Evolutionary conservation across 2,329 filamentous ascomycete species (phyloP), one percentile per base, ranked within the genome.

Genomic region (Clonostachys chloroleuca): DNA sequence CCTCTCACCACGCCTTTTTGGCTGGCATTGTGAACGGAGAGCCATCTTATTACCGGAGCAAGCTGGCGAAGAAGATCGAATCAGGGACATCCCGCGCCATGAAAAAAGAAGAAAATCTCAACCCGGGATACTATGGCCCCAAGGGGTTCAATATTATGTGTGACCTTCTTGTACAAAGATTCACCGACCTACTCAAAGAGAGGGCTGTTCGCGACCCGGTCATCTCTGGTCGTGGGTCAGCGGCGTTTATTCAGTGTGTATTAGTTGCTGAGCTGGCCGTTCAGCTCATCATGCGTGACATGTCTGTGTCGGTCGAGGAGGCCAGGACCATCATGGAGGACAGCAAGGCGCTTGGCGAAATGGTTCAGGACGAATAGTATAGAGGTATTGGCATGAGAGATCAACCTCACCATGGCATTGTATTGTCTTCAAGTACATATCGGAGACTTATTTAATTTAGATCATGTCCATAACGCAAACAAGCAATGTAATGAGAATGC

Each of bases 111-210:
- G 68, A 80, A 30, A 76, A 72, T 47, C 73, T 86, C 33, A 83
- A 79, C 4, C 87, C 87, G 10, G 91, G 91, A 0, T 96, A 95
- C 65, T 96, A 95, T 65, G 91, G 91, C 2, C 78, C 84, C 4
- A 79, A 84, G 17, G 91, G 91, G 2, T 74, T 87, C 45, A 80
- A 80, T 43, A 67, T 78, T 45, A 89, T 96, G 77, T 87, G 82
- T 41, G 84, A 89, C 56, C 78, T 77, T 47, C 77, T 91, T 36
- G 81, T 87, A 49, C 59, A 67, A 5, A 72, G 73, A 42, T 84
- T 89, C 60, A 80, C 78, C 13, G 61, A 72, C 9, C 64, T 79
- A 51, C 65, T 92, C 33, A 81, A 85, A 49, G 72, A 78, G 53
- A 74, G 80, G 47, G 81, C 85, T 3, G 70, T 83, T 14, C 72